Percentiles rank a stretch among this genome's conserved stretches.
phyloP scores from a whole-genome alignment of 2,329 filamentous ascomycete genomes.

The Aspergillus japonicus region DNA sequence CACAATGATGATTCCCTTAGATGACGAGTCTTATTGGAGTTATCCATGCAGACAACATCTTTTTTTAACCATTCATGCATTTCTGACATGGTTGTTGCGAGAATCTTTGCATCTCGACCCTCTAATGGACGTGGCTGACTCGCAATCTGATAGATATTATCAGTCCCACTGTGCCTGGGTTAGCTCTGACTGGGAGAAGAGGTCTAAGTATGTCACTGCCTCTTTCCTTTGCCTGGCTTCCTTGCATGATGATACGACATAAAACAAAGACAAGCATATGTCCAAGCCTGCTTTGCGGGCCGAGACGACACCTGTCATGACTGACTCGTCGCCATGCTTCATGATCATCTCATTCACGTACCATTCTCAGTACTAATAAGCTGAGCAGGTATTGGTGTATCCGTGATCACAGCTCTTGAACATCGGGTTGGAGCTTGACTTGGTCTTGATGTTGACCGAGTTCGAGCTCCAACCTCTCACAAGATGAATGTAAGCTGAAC shows the following conservation, averaged over 20 bases:
- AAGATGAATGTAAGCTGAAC: conserved; percentile 21
- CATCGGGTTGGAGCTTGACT: not conserved
- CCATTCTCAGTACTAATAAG: conserved; percentile 27
- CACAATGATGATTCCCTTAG: conserved; percentile 54
- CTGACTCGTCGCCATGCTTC: conserved; percentile 42
- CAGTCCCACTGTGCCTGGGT: not conserved
- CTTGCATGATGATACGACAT: conserved; percentile 76
- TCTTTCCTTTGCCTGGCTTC: conserved; percentile 16
- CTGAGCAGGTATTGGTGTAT: not conserved
- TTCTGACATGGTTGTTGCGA: conserved; percentile 41
- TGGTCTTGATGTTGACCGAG: not conserved
- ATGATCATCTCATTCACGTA: conserved; percentile 15
- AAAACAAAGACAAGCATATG: conserved; percentile 95
- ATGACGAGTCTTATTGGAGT: conserved; percentile 67
- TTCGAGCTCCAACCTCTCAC: not conserved
- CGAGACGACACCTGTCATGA: conserved; percentile 55
- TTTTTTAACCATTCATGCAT: conserved; percentile 61
- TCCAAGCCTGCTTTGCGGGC: conserved; percentile 64
- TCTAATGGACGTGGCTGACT: conserved; percentile 19
- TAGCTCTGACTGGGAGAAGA: not conserved
- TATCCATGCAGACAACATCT: conserved; percentile 60
- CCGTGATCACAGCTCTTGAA: not conserved
- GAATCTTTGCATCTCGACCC: conserved; percentile 8
- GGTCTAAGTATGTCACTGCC: conserved; percentile 15
- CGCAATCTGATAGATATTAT: not conserved